phyloP scores from a whole-genome alignment of 192 early-diverging fungal genomes.

The Coemansia sp. region DNA sequence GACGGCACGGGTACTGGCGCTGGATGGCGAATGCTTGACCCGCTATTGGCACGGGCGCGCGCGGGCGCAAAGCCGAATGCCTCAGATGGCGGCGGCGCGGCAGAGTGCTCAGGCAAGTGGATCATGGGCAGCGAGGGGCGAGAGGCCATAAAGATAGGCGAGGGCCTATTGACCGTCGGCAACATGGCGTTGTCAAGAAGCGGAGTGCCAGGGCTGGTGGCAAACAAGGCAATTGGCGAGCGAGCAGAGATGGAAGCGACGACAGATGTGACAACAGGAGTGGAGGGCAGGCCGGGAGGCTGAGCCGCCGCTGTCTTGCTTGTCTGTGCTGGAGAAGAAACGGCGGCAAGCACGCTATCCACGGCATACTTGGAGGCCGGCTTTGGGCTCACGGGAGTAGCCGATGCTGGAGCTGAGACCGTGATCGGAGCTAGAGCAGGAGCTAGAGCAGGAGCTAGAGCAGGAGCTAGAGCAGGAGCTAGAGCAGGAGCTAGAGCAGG shows the following conservation, averaged over 20 bases:
- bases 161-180: constrained; percentile 12
- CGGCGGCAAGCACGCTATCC: background rate
- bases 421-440: background rate
- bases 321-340: background rate
- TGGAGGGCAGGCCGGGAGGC: background rate
- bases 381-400: background rate
- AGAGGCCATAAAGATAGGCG: constrained; percentile 14
- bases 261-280: background rate
- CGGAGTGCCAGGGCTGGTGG: constrained; percentile 1
- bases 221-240: background rate
- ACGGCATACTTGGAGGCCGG: background rate
- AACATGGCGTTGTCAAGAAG: constrained; percentile 26
- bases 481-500: no score
- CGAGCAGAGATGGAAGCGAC: background rate
- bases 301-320: background rate
- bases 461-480: no score
- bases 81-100: background rate
- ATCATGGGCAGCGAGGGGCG: constrained; percentile 31
- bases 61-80: constrained; percentile 10
- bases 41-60: constrained; percentile 44
- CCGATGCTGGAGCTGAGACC: background rate
- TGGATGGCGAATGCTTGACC: constrained; percentile 16
- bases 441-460: no score
- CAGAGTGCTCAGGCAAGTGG: constrained; percentile 3
- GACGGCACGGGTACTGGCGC: constrained; percentile 1